Evolutionary conservation across 208 protist species (phyloP).

Genomic region (Tritrichomonas musculus): DNA sequence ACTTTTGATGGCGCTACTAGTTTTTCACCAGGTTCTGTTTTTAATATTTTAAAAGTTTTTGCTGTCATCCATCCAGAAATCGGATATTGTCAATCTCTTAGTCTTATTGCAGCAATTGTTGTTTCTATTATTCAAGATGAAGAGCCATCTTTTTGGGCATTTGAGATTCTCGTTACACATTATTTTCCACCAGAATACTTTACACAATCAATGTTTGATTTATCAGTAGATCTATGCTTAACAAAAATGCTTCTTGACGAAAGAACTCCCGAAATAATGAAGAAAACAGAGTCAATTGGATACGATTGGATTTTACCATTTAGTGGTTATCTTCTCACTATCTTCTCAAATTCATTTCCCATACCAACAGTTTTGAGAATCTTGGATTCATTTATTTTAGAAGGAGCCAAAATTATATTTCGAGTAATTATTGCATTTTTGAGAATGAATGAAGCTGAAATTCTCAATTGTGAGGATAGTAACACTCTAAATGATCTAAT

Average conservation of each 20-base stretch:
- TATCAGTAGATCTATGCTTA: constrained; percentile 14
- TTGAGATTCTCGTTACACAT: constrained; percentile 47
- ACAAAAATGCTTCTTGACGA: not conserved
- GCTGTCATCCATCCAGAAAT: constrained; percentile 50
- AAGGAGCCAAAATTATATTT: constrained; percentile 41
- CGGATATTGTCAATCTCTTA: constrained; percentile 66
- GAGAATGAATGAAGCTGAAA: constrained; percentile 19
- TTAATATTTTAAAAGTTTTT: constrained; percentile 50
- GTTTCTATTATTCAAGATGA: constrained; percentile 54
- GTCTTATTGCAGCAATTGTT: constrained; percentile 58
- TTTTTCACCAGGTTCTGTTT: constrained; percentile 36
- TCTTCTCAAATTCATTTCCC: not conserved
- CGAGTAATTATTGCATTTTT: constrained; percentile 36
- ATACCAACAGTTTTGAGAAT: constrained; percentile 9
- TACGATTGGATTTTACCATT: not conserved
- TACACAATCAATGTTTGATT: not conserved
- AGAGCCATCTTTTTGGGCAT: constrained; percentile 58
- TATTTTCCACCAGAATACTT: constrained; percentile 43
- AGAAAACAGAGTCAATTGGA: not conserved
- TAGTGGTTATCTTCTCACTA: not conserved
- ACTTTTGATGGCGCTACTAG: not conserved
- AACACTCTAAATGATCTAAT: not conserved
- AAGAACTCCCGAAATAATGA: not conserved
- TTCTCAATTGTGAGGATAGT: not conserved
- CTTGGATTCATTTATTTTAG: constrained; percentile 28